These are phyloP conservation scores for Citrus reticulata DNA, from an alignment of 345 rosid genomes.

Conservation along the genomic window DNA sequence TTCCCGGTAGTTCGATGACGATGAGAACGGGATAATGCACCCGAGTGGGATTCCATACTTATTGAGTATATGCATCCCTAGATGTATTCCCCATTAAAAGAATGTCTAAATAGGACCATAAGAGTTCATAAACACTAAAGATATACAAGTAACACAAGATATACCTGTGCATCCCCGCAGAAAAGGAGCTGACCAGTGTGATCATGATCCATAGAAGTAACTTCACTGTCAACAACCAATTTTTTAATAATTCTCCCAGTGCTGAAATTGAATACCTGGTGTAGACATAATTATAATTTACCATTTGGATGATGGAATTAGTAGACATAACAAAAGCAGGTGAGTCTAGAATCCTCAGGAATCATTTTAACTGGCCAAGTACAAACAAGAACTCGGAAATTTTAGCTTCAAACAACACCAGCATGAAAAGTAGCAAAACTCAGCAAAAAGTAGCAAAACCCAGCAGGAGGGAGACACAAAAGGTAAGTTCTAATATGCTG, in stretches of 20 bases:
- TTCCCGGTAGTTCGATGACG: conserved; percentile 58
- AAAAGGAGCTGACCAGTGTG: conserved; percentile 93
- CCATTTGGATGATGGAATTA: conserved; percentile 15
- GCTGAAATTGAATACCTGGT: conserved; percentile 92
- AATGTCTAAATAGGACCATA: background rate
- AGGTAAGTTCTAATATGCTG: background rate
- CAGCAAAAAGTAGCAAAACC: background rate
- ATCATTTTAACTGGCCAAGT: background rate
- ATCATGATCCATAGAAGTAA: conserved; percentile 97
- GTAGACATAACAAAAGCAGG: background rate
- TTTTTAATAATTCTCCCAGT: conserved; percentile 86
- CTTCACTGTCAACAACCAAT: conserved; percentile 48
- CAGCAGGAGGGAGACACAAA: background rate
- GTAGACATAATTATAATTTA: conserved; percentile 18
- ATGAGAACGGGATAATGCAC: conserved; percentile 81
- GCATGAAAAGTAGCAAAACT: background rate
- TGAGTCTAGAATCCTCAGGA: background rate
- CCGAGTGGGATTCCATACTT: conserved; percentile 73
- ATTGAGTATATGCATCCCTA: conserved; percentile 85
- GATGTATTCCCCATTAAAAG: conserved; percentile 14
- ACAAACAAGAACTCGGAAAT: background rate
- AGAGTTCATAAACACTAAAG: background rate
- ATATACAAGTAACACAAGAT: background rate
- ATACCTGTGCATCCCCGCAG: conserved; percentile 90
- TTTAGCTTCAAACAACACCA: background rate